These are phyloP conservation scores for Jacaranda copaia DNA, from an alignment of 257 asterid genomes.

Conservation along the genomic window DNA sequence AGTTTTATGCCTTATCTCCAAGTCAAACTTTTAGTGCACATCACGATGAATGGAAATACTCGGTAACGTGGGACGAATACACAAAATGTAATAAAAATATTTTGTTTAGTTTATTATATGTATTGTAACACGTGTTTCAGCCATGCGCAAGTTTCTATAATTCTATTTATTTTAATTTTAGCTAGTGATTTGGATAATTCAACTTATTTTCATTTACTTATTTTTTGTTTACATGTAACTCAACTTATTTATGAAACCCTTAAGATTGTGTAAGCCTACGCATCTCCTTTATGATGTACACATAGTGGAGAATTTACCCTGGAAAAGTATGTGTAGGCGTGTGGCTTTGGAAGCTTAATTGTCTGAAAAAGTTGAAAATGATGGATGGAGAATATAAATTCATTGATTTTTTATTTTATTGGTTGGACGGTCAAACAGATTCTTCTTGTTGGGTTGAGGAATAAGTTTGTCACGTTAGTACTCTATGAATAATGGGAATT, in stretches of 20 bases:
- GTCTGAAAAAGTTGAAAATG: constrained; percentile 14
- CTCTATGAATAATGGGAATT: neutral
- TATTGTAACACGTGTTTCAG: neutral
- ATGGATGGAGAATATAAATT: constrained; percentile 28
- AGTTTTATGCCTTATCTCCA: neutral
- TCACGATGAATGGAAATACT: neutral
- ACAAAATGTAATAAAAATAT: neutral
- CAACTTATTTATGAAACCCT: too few species aligned
- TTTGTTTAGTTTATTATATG: neutral
- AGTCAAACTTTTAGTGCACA: neutral
- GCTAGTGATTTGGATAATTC: neutral
- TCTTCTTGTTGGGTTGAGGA: constrained; percentile 31
- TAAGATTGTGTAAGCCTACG: too few species aligned
- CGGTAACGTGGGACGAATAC: neutral
- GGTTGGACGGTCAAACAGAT: constrained; percentile 45
- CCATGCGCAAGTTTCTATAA: neutral
- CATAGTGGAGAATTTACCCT: constrained; percentile 31
- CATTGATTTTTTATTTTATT: constrained; percentile 36
- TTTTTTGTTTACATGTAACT: neutral
- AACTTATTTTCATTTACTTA: neutral
- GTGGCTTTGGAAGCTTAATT: neutral
- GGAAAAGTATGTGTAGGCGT: constrained; percentile 8
- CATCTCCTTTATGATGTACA: constrained; percentile 4
- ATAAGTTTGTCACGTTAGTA: constrained; percentile 3
- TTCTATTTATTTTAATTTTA: neutral